Evolutionary conservation across 2,329 filamentous ascomycete species (phyloP), one percentile per base, ranked within the genome.

Genomic region (Colletotrichum cordylinicola): DNA sequence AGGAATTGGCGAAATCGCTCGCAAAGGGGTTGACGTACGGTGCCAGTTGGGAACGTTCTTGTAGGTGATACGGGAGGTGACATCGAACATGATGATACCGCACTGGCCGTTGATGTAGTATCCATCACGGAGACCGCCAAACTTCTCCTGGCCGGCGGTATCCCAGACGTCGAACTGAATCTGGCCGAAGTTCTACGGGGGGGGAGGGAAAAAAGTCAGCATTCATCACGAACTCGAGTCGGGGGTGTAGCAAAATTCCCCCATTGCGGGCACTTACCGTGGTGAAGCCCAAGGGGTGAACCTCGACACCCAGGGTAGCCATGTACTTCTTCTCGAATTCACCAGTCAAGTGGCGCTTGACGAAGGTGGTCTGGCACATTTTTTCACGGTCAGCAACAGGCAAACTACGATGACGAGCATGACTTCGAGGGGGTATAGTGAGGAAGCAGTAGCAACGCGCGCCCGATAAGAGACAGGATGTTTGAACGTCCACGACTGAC

Each of bases 311-410:
- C 80, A 99, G 95, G 77, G 97, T 99, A 83, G 97, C 97, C 88
- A 99, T 98, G 91, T 99, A 99, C 91, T 98, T 99, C 94, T 99
- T 99, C 91, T 99, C 97, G 86, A 99, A 99, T 88, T 99, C 97
- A 87, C 97, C 97, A 85, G 97, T 99, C 93, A 98, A 93, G 90
- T 99, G 97, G 86, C 97, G 97, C 94, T 99, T 99, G 92, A 99
- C 97, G 89, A 99, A 99, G 86, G 97, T 99, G 87, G 97, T 99
- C 97, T 99, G 85, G 35, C 24, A 24, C 24, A 64, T 24, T 52
- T 43, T 18, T 16, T 39, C 48, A 68, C 35, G 48, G 80, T 83
- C 77, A 82, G 80, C 72, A 75, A 78, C 56, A 35, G 60, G 68
- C 24, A 43, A 31, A 8, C 16, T 16, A 21, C 18, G 18, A 29